Conservation (phyloP, 495 filamentous ascomycete genomes). For the Cercophora sp. region DNA sequence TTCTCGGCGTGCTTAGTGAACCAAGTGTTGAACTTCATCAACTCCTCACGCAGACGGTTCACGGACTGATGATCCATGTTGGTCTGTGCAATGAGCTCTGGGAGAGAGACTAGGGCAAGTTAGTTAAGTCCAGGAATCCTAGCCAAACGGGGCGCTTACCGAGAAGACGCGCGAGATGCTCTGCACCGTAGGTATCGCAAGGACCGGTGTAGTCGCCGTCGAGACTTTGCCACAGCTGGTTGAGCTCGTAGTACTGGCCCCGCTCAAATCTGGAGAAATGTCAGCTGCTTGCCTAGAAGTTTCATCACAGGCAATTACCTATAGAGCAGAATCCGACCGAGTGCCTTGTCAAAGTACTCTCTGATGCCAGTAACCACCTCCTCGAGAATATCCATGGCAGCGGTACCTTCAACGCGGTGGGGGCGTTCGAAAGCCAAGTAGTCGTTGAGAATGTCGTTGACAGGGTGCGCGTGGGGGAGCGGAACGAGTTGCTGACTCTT, state of each 20-base stretch:
- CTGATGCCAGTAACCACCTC: slow-evolving; percentile 79
- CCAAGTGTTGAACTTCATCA: slow-evolving; percentile 76
- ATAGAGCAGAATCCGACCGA: slow-evolving; percentile 87
- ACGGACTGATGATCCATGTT: slow-evolving; percentile 94
- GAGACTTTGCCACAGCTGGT: slow-evolving; percentile 55
- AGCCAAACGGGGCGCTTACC: slow-evolving; percentile 52
- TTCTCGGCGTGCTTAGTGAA: slow-evolving; percentile 64
- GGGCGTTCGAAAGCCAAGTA: slow-evolving; percentile 67
- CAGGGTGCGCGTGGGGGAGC: slow-evolving; percentile 70
- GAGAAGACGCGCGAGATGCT: slow-evolving; percentile 83
- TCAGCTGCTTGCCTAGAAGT: not conserved
- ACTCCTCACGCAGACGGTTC: slow-evolving; percentile 79
- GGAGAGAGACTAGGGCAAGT: slow-evolving; percentile 66
- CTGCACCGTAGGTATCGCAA: slow-evolving; percentile 83
- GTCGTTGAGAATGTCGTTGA: slow-evolving; percentile 71
- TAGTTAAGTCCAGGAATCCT: not conserved
- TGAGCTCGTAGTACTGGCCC: slow-evolving; percentile 71
- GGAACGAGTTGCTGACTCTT: slow-evolving; percentile 86
- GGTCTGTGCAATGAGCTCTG: slow-evolving; percentile 91
- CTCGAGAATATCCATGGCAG: slow-evolving; percentile 78
- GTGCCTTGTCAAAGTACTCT: slow-evolving; percentile 85
- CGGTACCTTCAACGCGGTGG: slow-evolving; percentile 59
- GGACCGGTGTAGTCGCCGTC: slow-evolving; percentile 61
- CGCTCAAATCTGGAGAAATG: slow-evolving; percentile 64
- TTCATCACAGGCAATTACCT: slow-evolving; percentile 38